These are phyloP conservation scores for Arabidopsis arenosa DNA, from an alignment of 345 rosid species.

Conservation along the genomic window DNA sequence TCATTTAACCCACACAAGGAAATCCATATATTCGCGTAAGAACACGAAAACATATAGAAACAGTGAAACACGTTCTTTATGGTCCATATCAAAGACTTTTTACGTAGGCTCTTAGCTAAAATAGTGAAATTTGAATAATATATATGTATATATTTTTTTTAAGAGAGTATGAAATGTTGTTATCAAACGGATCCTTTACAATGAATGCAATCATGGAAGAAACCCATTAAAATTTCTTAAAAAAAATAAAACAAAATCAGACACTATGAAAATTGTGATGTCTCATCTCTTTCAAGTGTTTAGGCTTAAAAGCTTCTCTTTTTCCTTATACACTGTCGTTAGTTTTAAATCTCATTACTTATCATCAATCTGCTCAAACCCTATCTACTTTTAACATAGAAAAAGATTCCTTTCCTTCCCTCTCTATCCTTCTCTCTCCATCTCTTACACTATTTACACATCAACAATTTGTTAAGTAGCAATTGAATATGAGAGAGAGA, in stretches of 20 bases:
- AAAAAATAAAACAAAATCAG: neutral
- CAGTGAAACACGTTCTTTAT: slow-evolving; percentile 11
- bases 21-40: neutral
- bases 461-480: slow-evolving; percentile 37
- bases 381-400: slow-evolving; percentile 47
- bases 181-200: slow-evolving; percentile 45
- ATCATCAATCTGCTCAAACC: slow-evolving; percentile 42
- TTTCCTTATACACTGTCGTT: slow-evolving; percentile 40
- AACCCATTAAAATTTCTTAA: slow-evolving; percentile 5
- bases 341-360: slow-evolving; percentile 46
- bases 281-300: slow-evolving; percentile 43
- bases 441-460: slow-evolving; percentile 31
- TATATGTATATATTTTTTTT: neutral
- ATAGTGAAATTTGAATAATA: slow-evolving; percentile 24
- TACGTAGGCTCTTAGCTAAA: slow-evolving; percentile 20
- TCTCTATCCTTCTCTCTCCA: slow-evolving; percentile 21
- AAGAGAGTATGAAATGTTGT: slow-evolving; percentile 40
- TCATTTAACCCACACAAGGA: neutral
- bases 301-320: slow-evolving; percentile 33
- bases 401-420: slow-evolving; percentile 36
- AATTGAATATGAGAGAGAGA: slow-evolving; percentile 34
- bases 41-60: neutral
- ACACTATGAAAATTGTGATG: slow-evolving; percentile 26
- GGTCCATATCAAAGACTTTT: slow-evolving; percentile 30
- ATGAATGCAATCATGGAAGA: slow-evolving; percentile 40